These are phyloP conservation scores for Nakazawaea sp. DNA, from an alignment of 805 yeast genomes.

Conservation along the genomic window DNA sequence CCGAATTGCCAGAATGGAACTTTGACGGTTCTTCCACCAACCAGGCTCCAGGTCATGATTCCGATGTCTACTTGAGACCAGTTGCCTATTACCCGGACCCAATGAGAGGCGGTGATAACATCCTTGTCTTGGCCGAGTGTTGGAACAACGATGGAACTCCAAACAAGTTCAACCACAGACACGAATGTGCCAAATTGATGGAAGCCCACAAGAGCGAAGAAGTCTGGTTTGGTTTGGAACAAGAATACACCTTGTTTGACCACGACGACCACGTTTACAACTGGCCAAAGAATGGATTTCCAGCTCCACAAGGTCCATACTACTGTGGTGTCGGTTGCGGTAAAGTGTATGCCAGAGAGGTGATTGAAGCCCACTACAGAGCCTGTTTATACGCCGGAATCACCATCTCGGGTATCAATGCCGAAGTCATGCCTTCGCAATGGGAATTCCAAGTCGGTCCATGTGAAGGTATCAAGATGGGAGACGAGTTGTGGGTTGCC, in stretches of 20 bases:
- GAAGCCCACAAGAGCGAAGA: slow-evolving; percentile 78
- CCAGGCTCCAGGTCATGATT: slow-evolving; percentile 97
- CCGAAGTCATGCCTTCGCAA: slow-evolving; percentile 99
- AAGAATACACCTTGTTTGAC: slow-evolving; percentile 96
- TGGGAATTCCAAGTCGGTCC: slow-evolving; percentile 99
- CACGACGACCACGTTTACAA: slow-evolving; percentile 86
- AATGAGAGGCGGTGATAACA: slow-evolving; percentile 96
- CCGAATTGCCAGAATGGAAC: slow-evolving; percentile 97
- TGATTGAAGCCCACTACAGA: slow-evolving; percentile 97
- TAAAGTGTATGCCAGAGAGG: slow-evolving; percentile 95
- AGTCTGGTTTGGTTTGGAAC: slow-evolving; percentile 98
- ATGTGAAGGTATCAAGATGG: slow-evolving; percentile 91
- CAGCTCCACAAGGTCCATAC: slow-evolving; percentile 99
- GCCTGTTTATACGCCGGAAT: slow-evolving; percentile 95
- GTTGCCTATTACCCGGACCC: slow-evolving; percentile 94
- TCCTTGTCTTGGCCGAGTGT: slow-evolving; percentile 91
- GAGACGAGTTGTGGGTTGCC: slow-evolving; percentile 95
- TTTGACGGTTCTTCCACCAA: slow-evolving; percentile 98
- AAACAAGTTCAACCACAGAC: slow-evolving; percentile 97
- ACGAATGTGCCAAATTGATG: slow-evolving; percentile 92
- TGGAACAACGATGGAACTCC: slow-evolving; percentile 99
- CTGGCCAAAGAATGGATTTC: slow-evolving; percentile 99
- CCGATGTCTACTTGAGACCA: slow-evolving; percentile 94
- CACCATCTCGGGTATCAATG: slow-evolving; percentile 91
- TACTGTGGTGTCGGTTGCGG: slow-evolving; percentile 99